These are phyloP conservation scores for Kernera saxatilis DNA, from an alignment of 345 rosid species.

Conservation along the genomic window DNA sequence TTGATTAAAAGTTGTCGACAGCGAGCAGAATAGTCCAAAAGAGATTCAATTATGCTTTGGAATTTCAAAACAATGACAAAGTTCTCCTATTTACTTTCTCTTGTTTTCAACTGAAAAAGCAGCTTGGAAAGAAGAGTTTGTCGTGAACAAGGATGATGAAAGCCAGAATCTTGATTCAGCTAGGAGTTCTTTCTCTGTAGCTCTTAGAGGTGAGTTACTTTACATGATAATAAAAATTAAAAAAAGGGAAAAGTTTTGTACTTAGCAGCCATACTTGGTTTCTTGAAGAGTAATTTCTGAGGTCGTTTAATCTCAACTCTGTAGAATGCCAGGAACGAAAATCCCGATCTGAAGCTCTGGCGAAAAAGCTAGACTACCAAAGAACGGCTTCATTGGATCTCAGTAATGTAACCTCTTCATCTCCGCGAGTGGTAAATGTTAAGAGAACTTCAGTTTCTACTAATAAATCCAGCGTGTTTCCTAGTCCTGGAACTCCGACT, in stretches of 20 bases:
- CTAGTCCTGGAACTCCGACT: conserved; percentile 88
- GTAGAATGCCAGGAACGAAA: conserved; percentile 78
- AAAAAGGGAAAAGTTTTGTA: not conserved
- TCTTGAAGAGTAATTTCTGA: not conserved
- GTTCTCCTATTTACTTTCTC: conserved; percentile 17
- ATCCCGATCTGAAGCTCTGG: conserved; percentile 63
- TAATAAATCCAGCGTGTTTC: conserved; percentile 58
- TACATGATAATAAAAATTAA: not conserved
- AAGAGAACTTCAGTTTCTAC: conserved; percentile 48
- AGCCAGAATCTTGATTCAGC: conserved; percentile 56
- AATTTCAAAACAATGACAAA: conserved; percentile 2
- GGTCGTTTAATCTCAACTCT: not conserved
- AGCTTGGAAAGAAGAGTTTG: conserved; percentile 52
- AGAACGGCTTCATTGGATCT: conserved; percentile 79
- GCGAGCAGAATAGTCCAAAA: conserved; percentile 13
- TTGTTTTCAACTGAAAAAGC: conserved; percentile 29
- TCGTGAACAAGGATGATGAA: conserved; percentile 40
- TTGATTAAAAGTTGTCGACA: conserved; percentile 7
- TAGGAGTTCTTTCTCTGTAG: conserved; percentile 80
- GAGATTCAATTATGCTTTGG: conserved; percentile 22
- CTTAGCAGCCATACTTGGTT: not conserved
- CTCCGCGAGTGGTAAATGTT: conserved; percentile 55
- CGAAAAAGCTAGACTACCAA: conserved; percentile 54
- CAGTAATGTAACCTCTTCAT: conserved; percentile 52
- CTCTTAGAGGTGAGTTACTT: conserved; percentile 58